Conservation (phyloP, 1,139 yeast species). For the Wickerhamomyces sp. region DNA sequence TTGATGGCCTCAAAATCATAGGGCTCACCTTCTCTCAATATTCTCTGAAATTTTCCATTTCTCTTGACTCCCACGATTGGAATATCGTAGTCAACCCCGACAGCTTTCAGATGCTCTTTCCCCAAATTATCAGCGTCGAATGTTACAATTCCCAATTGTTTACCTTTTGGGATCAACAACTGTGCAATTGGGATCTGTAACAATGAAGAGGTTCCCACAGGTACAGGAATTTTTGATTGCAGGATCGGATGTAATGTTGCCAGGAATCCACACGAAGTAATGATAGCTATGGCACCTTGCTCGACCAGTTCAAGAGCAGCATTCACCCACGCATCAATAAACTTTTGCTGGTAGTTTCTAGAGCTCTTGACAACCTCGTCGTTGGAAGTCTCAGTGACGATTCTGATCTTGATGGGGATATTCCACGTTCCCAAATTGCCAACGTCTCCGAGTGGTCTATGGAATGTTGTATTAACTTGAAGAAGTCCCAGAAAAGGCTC, state of each 20-base stretch:
- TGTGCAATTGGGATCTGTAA: slow-evolving; percentile 15
- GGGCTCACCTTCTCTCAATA: slow-evolving; percentile 25
- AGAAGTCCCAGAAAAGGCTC: slow-evolving; percentile 12
- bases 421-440: slow-evolving; percentile 13
- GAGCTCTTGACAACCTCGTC: slow-evolving; percentile 12
- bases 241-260: slow-evolving; percentile 13
- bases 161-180: slow-evolving; percentile 3
- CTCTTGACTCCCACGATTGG: slow-evolving; percentile 13
- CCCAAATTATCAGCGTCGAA: slow-evolving; percentile 11
- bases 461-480: slow-evolving; percentile 13
- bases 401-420: slow-evolving; percentile 13
- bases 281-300: slow-evolving; percentile 14
- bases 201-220: slow-evolving; percentile 15
- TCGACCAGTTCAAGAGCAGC: slow-evolving; percentile 13
- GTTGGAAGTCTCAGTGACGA: slow-evolving; percentile 8
- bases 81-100: slow-evolving; percentile 11
- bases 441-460: slow-evolving; percentile 15
- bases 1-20: slow-evolving; percentile 78
- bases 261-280: slow-evolving; percentile 15
- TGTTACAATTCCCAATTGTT: slow-evolving; percentile 11
- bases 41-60: slow-evolving; percentile 11
- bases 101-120: slow-evolving; percentile 8
- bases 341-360: slow-evolving; percentile 5
- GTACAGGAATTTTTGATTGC: slow-evolving; percentile 9
- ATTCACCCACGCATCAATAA: slow-evolving; percentile 11